These are phyloP conservation scores for Sphaerulina vaccinii DNA, from an alignment of 2,329 filamentous ascomycete species.

Conservation along the genomic window DNA sequence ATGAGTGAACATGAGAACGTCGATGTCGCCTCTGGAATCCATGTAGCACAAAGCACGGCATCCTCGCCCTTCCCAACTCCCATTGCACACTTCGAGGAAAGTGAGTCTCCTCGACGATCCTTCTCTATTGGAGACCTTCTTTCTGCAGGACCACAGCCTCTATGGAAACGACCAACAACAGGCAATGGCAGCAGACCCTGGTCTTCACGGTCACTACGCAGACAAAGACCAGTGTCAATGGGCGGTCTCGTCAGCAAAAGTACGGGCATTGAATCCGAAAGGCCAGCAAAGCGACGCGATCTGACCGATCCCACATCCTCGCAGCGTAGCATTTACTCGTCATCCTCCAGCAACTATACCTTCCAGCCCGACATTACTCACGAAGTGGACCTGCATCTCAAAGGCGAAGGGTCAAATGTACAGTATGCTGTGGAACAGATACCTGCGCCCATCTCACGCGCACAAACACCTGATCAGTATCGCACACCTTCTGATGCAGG, in stretches of 20 bases:
- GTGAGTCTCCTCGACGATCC: conserved; percentile 44
- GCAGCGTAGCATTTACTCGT: conserved; percentile 32
- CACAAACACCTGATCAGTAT: conserved; percentile 22
- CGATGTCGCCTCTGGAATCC: conserved; percentile 11
- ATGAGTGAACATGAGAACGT: conserved; percentile 22
- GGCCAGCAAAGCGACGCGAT: conserved; percentile 41
- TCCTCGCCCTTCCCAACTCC: conserved; percentile 31
- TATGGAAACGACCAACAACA: conserved; percentile 41
- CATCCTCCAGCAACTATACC: conserved; percentile 21
- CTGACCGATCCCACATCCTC: conserved; percentile 30
- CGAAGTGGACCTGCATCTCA: conserved; percentile 30
- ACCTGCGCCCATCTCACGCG: conserved; percentile 15
- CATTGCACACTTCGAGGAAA: conserved; percentile 27
- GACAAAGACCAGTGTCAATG: conserved; percentile 37
- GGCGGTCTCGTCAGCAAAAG: conserved; percentile 39
- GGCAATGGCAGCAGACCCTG: conserved; percentile 38
- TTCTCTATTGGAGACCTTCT: conserved; percentile 52
- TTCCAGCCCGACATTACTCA: conserved; percentile 12
- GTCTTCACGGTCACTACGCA: conserved; percentile 30
- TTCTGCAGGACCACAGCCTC: conserved; percentile 37
- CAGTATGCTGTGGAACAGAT: conserved; percentile 17
- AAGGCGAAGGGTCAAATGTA: conserved; percentile 19
- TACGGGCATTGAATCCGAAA: conserved; percentile 37
- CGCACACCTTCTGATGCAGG: conserved; percentile 19
- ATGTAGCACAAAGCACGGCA: conserved; percentile 24